Percentiles rank a stretch among this genome's conserved stretches.
Evolutionary conservation across 805 yeast genomes (phyloP).

Genomic region (Clavispora vitiphila): DNA sequence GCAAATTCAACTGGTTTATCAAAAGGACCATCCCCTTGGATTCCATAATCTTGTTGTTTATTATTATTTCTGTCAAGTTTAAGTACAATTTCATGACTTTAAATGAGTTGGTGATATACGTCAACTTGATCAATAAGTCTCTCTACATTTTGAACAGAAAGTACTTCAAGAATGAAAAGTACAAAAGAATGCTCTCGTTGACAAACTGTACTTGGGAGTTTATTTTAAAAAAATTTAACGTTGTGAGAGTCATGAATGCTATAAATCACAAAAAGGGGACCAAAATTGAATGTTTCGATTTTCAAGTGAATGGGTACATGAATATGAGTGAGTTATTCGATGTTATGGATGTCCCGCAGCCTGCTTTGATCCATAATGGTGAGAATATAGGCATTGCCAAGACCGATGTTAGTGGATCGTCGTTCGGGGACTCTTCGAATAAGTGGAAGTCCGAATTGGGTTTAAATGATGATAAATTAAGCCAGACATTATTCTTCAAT

Average conservation of each 20-base stretch:
- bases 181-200: slow-evolving; percentile 40
- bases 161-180: slow-evolving; percentile 44
- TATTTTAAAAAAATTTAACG: slow-evolving; percentile 31
- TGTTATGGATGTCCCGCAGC: slow-evolving; percentile 42
- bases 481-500: slow-evolving; percentile 1
- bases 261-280: slow-evolving; percentile 18
- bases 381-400: slow-evolving; percentile 8
- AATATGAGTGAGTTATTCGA: slow-evolving; percentile 38
- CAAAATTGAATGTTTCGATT: slow-evolving; percentile 33
- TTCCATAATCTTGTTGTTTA: slow-evolving; percentile 48
- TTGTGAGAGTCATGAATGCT: slow-evolving; percentile 24
- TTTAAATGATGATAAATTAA: background rate
- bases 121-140: slow-evolving; percentile 37
- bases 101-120: slow-evolving; percentile 33
- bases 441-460: background rate
- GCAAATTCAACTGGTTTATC: slow-evolving; percentile 56
- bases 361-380: slow-evolving; percentile 15
- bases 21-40: slow-evolving; percentile 59
- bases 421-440: slow-evolving; percentile 3
- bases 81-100: slow-evolving; percentile 37
- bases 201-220: slow-evolving; percentile 41
- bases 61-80: slow-evolving; percentile 50
- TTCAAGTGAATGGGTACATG: slow-evolving; percentile 34
- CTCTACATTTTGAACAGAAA: slow-evolving; percentile 38
- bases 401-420: background rate